Conservation (phyloP, 768 basidiomycete genomes). For the Kwoniella sp. region DNA sequence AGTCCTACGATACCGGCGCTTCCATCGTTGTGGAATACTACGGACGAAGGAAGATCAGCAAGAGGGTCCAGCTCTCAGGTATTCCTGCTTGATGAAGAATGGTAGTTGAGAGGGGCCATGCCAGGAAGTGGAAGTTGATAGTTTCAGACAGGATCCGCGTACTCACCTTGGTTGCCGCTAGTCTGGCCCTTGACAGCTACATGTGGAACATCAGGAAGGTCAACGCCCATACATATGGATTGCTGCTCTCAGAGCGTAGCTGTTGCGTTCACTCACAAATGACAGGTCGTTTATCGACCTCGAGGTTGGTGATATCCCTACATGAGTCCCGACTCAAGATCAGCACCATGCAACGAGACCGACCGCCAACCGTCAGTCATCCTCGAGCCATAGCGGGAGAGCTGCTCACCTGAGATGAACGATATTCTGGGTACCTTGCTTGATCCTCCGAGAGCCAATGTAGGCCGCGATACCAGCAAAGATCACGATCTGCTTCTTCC, state of each 20-base stretch:
- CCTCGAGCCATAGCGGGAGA: too few species aligned
- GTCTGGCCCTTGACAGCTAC: constrained; percentile 35
- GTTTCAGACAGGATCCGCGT: too few species aligned
- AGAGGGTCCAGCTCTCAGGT: too few species aligned
- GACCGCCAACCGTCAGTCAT: too few species aligned
- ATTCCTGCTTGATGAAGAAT: too few species aligned
- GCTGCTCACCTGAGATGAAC: constrained; percentile 32
- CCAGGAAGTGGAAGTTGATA: too few species aligned
- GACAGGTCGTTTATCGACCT: constrained; percentile 31
- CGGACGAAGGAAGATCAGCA: background rate
- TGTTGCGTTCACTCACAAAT: constrained; percentile 35
- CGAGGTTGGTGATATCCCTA: constrained; percentile 35
- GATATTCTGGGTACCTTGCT: constrained; percentile 20
- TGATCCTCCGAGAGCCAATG: constrained; percentile 16
- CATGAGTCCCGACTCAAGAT: background rate
- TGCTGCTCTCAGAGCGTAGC: too few species aligned
- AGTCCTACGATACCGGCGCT: constrained; percentile 26
- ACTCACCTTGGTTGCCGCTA: constrained; percentile 34
- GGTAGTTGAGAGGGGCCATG: too few species aligned
- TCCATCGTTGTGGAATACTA: constrained; percentile 37
- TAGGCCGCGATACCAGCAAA: constrained; percentile 37
- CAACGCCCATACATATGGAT: too few species aligned
- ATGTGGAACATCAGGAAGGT: too few species aligned
- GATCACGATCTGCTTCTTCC: constrained; percentile 28
- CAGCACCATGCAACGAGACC: background rate